Evolutionary conservation across 345 rosid species (phyloP).

Genomic region (Dipteronia dyeriana): DNA sequence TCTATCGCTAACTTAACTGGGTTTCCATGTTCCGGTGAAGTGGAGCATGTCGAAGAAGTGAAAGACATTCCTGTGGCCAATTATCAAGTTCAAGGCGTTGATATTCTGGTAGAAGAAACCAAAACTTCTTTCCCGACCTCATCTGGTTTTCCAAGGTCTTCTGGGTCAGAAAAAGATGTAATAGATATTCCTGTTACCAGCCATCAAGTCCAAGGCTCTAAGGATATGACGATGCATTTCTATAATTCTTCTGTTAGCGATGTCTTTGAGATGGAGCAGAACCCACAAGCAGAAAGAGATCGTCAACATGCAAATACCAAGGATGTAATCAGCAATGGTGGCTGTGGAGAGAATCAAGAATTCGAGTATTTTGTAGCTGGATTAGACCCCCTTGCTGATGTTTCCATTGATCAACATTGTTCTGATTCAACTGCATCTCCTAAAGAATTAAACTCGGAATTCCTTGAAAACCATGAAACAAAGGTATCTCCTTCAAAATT

Average conservation of each 20-base stretch:
- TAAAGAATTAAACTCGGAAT: slow-evolving; percentile 17
- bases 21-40: slow-evolving; percentile 28
- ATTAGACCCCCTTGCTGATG: slow-evolving; percentile 29
- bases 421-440: slow-evolving; percentile 21
- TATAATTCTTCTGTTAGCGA: slow-evolving; percentile 40
- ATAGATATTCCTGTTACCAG: slow-evolving; percentile 32
- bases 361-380: slow-evolving; percentile 25
- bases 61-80: slow-evolving; percentile 39
- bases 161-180: slow-evolving; percentile 25
- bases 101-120: slow-evolving; percentile 22
- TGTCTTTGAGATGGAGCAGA: slow-evolving; percentile 41
- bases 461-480: slow-evolving; percentile 33
- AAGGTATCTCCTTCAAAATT: slow-evolving; percentile 29
- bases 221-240: slow-evolving; percentile 36
- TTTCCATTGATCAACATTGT: slow-evolving; percentile 20
- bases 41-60: slow-evolving; percentile 37
- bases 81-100: slow-evolving; percentile 32
- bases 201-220: slow-evolving; percentile 35
- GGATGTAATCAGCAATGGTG: slow-evolving; percentile 27
- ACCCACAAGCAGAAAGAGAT: slow-evolving; percentile 35
- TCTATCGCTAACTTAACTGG: slow-evolving; percentile 20
- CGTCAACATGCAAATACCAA: slow-evolving; percentile 19
- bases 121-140: slow-evolving; percentile 17
- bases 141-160: slow-evolving; percentile 26
- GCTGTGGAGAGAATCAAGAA: slow-evolving; percentile 27